These are phyloP conservation scores for Thamnidium elegans DNA, from an alignment of 192 early-diverging fungal species.

Conservation along the genomic window DNA sequence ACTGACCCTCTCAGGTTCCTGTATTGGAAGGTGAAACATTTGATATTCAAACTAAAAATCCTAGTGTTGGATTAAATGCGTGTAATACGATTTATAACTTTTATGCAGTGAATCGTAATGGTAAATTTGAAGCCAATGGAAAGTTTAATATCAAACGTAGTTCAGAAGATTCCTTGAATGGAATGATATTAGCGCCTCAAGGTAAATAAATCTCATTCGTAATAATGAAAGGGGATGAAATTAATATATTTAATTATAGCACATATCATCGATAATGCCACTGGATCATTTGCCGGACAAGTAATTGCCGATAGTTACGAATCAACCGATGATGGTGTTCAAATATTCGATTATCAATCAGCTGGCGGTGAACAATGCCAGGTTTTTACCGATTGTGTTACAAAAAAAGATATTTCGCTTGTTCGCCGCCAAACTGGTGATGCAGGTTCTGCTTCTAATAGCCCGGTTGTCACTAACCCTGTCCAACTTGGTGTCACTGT, in stretches of 20 bases:
- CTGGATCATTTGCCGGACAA: constrained; percentile 8
- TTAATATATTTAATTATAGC: neutral
- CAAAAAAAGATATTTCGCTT: neutral
- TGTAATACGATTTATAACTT: constrained; percentile 14
- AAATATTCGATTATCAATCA: neutral
- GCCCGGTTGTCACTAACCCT: no score
- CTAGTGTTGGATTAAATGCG: constrained; percentile 1
- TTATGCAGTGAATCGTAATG: constrained; percentile 3
- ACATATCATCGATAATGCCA: constrained; percentile 5
- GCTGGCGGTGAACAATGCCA: neutral
- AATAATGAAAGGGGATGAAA: no score
- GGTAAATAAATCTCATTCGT: neutral
- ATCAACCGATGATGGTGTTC: constrained; percentile 1
- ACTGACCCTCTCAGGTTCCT: neutral
- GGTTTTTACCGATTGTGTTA: constrained; percentile 1
- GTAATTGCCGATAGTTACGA: constrained; percentile 9
- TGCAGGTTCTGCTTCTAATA: no score
- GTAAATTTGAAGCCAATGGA: constrained; percentile 9
- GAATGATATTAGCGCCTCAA: constrained; percentile 16
- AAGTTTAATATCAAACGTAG: constrained; percentile 12
- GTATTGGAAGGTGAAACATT: neutral
- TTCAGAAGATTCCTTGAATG: constrained; percentile 1
- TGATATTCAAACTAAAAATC: constrained; percentile 4
- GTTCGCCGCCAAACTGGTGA: no score
- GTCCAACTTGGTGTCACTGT: no score